Evolutionary conservation across 2,329 filamentous ascomycete genomes (phyloP).

Genomic region (Aureobasidium sp.): DNA sequence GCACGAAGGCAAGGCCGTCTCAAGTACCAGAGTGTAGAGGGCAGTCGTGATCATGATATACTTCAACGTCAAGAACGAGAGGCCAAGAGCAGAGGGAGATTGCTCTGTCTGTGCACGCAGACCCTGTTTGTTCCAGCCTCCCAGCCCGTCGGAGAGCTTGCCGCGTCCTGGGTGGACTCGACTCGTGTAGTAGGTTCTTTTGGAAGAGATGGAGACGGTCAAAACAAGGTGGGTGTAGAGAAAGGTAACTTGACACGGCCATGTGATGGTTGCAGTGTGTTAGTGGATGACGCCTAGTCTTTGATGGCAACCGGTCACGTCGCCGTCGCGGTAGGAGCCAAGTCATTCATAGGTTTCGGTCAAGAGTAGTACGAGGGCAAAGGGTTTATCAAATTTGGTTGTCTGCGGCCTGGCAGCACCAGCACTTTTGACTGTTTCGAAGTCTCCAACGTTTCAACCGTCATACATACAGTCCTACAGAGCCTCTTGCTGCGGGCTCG

Average conservation of each 20-base stretch:
- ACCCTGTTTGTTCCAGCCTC: neutral
- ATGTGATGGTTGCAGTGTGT: neutral
- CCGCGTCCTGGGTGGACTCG: conserved; percentile 1
- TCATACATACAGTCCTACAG: neutral
- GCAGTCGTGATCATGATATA: neutral
- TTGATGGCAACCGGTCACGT: neutral
- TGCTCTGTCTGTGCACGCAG: conserved; percentile 6
- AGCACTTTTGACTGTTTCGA: conserved; percentile 9
- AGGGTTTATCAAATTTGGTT: neutral
- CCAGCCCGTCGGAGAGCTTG: conserved; percentile 2
- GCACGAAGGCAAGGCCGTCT: neutral
- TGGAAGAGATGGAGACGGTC: neutral
- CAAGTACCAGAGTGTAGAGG: neutral
- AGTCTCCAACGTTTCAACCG: neutral
- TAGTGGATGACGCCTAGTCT: neutral
- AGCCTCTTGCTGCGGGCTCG: neutral
- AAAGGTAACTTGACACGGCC: neutral
- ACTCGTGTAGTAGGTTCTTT: neutral
- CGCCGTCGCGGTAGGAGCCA: neutral
- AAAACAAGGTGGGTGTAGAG: neutral
- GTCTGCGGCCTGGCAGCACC: neutral
- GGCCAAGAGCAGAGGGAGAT: conserved; percentile 2
- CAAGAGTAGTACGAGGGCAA: neutral
- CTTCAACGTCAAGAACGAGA: neutral
- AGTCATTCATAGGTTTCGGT: neutral